phyloP scores from a whole-genome alignment of 306 rosid species.

The Gynostemma pentaphyllum region DNA sequence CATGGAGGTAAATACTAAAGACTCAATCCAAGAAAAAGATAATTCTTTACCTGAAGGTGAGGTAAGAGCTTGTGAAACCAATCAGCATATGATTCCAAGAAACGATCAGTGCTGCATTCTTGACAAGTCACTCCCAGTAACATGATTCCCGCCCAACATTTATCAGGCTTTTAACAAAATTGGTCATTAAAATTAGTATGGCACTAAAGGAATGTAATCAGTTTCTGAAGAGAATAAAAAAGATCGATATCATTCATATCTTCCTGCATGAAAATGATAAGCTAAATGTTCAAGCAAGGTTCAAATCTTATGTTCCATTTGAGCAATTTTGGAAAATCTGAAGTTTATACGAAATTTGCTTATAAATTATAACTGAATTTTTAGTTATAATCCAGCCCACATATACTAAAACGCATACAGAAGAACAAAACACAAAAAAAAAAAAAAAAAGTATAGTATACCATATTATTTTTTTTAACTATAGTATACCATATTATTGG shows the following conservation, averaged over 20 bases:
- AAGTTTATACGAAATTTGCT: too few species aligned
- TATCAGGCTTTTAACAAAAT: slow-evolving; percentile 62
- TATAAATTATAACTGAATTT: too few species aligned
- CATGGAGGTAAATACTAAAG: background rate
- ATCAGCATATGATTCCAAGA: slow-evolving; percentile 42
- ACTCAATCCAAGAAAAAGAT: slow-evolving; percentile 6
- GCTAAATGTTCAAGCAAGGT: slow-evolving; percentile 1
- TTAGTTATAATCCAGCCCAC: background rate
- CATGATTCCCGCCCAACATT: slow-evolving; percentile 81
- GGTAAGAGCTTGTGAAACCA: slow-evolving; percentile 59
- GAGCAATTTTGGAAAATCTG: too few species aligned
- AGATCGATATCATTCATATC: background rate
- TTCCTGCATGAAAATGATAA: background rate
- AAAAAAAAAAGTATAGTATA: slow-evolving; percentile 1
- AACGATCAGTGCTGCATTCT: slow-evolving; percentile 61
- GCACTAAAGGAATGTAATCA: background rate
- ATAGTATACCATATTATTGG: slow-evolving; percentile 37
- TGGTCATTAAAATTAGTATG: slow-evolving; percentile 14
- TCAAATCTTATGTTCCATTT: background rate
- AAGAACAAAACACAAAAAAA: background rate
- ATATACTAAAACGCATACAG: background rate
- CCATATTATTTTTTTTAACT: slow-evolving; percentile 45
- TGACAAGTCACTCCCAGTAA: slow-evolving; percentile 75
- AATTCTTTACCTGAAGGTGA: slow-evolving; percentile 51
- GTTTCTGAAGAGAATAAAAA: background rate